Base-by-base conservation (phyloP, 75 land plant species). In the Sequoia sempervirens region DNA sequence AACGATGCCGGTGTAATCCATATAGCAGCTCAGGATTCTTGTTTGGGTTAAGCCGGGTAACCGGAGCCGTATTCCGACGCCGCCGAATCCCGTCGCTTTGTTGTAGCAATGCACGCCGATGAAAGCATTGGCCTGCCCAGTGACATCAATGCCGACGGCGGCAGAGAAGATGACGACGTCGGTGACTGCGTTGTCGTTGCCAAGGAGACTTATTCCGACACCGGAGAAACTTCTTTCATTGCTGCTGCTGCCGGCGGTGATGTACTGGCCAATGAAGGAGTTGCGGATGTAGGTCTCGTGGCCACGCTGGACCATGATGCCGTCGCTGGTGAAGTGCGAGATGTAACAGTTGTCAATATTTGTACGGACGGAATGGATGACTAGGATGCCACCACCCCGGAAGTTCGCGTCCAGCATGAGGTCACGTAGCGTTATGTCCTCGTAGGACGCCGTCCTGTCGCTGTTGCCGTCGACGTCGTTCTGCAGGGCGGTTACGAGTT, bases 131-230 rank as follows among this genome's bases (percentile, higher is more conserved):
- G 94, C 97, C 80, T 91, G 96, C 4, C 99, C 97, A 32, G 83
- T 81, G 4, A 96, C 80, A 9, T 89, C 32, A 6, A 96, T 85
- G 0, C 97, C 99, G 58, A 82, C 72, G 2, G 86, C 91, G 43
- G 97, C 99, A 0, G 99, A 95, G 85, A 96, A 96, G 41, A 96
- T 89, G 36, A 92, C 97, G 23, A 94, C 94, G 80, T 96, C 92
- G 28, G 94, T 92, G n/a, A 96, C 88, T 12, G 90, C 87, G 80
- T 96, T 93, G 82, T 91, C 97, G 82, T 95, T 96, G 84, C 99
- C 84, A 1, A 79, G 41, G 12, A 96, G 86, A 78, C 80, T 85
- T 75, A 96, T 95, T 15, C 83, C 99, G 20, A 91, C 88, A 76
- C 99, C 97, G 45, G 89, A 66, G 83, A 95, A 96, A 85, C 80